Evolutionary conservation across 805 yeast genomes (phyloP), one percentile per base, ranked within the genome.

Genomic region (Lipomyces starkeyi): DNA sequence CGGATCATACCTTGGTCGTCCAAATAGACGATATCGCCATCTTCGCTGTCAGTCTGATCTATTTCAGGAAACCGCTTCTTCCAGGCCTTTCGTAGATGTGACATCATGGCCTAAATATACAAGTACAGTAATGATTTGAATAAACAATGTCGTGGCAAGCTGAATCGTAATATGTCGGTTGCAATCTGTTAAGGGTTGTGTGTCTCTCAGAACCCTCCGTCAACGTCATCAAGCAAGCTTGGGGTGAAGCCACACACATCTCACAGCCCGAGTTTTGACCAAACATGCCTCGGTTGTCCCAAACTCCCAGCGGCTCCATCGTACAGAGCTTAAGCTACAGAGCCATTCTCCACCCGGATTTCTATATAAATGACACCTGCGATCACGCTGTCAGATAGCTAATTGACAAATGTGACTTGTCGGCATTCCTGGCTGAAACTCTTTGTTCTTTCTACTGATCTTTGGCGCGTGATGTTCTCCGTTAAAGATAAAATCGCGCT

Each of bases 1-100:
- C 20, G 22, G 6, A 17, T 35, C 69, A 27, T 59, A 67, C 72
- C 66, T 56, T 69, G 69, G 52, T 69, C 72, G 62, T 69, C 72
- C n/a, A 69, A 64, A 47, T 58, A 69, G 20, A 68, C 71, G 20
- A 67, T 32, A 25, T 59, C 63, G 34, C 59, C 52, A 20, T 64
- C 71, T n/a, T 47, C 64, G 35, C 58, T 40, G 20, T 64, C 64
- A 32, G 59, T 58, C 56, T 60, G 63, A 13, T n/a, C 58, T n/a
- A 61, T 34, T 29, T 63, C 49, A 52, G 67, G 64, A 29, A 61
- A 62, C 43, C 52, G 37, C 22, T 53, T 52, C 40, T 63, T 37
- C 71, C 71, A 65, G n/a, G 63, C 59, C 25, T 55, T 25, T 25
- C 71, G 59, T 14, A 64, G n/a, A 8, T 60, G 71, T 32, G 71